Evolutionary conservation across 1,139 yeast genomes (phyloP).

Genomic region (Arxiozyma slooffiae): DNA sequence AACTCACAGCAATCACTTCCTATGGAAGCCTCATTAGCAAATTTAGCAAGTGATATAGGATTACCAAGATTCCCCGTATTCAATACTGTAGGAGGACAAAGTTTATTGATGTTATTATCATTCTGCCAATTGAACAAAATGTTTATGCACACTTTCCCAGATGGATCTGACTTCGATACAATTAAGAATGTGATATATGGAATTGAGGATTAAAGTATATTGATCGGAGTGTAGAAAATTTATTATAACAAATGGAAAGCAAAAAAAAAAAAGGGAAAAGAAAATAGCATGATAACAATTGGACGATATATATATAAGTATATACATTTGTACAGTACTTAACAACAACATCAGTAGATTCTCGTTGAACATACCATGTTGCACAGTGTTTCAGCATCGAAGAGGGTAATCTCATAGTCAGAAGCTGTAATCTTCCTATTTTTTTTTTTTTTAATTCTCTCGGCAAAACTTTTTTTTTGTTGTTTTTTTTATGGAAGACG

Average conservation of each 20-base stretch:
- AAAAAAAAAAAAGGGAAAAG: not conserved
- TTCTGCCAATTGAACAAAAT: conserved; percentile 42
- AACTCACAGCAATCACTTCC: conserved; percentile 9
- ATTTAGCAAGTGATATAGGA: conserved; percentile 47
- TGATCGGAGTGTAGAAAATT: too few relatives aligned
- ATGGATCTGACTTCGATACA: conserved; percentile 32
- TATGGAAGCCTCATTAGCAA: conserved; percentile 28
- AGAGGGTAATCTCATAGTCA: not conserved
- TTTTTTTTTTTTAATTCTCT: too few relatives aligned
- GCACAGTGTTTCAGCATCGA: not conserved
- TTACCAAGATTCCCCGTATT: conserved; percentile 43
- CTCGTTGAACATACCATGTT: not conserved
- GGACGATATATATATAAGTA: not conserved
- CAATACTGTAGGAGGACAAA: conserved; percentile 39
- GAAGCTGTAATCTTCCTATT: not conserved
- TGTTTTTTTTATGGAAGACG: not conserved
- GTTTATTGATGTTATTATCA: conserved; percentile 49
- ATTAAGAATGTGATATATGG: conserved; percentile 51
- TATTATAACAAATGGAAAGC: not conserved
- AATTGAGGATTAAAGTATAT: conserved; percentile 15
- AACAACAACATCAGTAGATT: not conserved
- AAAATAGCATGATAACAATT: not conserved
- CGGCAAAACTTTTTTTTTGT: too few relatives aligned
- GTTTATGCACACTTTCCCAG: conserved; percentile 31
- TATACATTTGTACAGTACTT: not conserved